Evolutionary conservation across 306 rosid genomes (phyloP), one percentile per base, ranked within the genome.

Genomic region (Echinosophora koreensis): DNA sequence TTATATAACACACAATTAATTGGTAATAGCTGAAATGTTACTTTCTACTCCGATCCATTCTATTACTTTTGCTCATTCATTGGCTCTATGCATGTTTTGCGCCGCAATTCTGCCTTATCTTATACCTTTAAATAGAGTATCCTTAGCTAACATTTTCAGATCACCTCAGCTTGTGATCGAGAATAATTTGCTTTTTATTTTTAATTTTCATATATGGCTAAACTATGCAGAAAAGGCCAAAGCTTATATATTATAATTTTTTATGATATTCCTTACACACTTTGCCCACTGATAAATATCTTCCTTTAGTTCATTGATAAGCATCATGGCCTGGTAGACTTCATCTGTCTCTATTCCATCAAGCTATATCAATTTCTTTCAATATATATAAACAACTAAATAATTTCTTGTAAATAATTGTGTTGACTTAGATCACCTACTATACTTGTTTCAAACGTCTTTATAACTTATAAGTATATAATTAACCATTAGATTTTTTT

Each of bases 41-140:
- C 63, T 73, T 28, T 66, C 72, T 47, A 17, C n/a, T n/a, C n/a
- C n/a, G n/a, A 3, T 55, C 54, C 58, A 18, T 17, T 38, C 3
- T 46, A 22, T 35, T 76, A 54, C 17, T 32, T 37, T 80, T 49
- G 71, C 18, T 77, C 71, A 28, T 51, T 55, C 46, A 56, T 60
- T 28, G 16, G 8, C 66, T 57, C 37, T 61, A 51, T 69, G 75
- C 81, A 61, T 81, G 77, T 74, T 74, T 87, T 85, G 83, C 88
- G 89, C 88, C 89, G 84, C 83, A 87, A 88, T 80, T 80, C 64
- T 78, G 12, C 55, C 8, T 72, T 72, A 18, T 54, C 56, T 17
- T 46, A 0, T 22, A 56, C 61, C 12, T 59, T 9, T 70, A 47
- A 61, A 49, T 49, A 37, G 22, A 56, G 15, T 55, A 38, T 37